phyloP scores from a whole-genome alignment of 2,329 filamentous ascomycete genomes.

The Ilyonectria destructans region DNA sequence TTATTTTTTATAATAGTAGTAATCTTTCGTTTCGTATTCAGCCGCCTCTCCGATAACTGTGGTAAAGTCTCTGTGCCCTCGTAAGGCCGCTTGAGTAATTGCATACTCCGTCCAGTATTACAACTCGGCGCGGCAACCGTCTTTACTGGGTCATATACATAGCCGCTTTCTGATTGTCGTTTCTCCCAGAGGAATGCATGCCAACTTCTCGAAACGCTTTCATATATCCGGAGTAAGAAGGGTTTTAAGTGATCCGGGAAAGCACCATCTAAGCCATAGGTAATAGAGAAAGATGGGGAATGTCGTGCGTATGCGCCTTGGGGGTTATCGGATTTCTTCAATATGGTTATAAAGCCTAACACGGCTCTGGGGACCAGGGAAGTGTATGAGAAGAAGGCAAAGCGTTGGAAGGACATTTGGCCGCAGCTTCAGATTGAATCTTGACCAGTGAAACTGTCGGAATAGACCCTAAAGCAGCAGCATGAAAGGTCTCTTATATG shows the following conservation, averaged over 20 bases:
- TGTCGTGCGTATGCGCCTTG: slow-evolving; percentile 56
- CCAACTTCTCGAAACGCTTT: slow-evolving; percentile 2
- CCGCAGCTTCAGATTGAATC: slow-evolving; percentile 46
- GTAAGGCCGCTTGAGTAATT: no score
- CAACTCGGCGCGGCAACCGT: no score
- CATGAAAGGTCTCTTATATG: no score
- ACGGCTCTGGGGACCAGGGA: slow-evolving; percentile 46
- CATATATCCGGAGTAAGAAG: slow-evolving; percentile 18
- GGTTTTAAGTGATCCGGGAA: slow-evolving; percentile 25
- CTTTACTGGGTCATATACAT: no score
- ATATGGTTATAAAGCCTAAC: slow-evolving; percentile 53
- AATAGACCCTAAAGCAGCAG: neutral
- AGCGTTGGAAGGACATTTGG: slow-evolving; percentile 53
- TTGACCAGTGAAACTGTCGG: slow-evolving; percentile 35
- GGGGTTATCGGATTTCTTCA: slow-evolving; percentile 55
- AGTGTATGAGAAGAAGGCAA: slow-evolving; percentile 51
- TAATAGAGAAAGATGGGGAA: slow-evolving; percentile 33
- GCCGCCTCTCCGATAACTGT: no score
- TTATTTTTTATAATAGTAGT: no score
- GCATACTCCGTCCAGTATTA: no score
- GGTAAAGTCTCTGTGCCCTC: no score
- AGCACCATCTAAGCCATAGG: slow-evolving; percentile 20
- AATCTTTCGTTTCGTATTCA: no score
- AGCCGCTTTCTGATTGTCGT: no score
- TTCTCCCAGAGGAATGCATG: slow-evolving; percentile 8